Conservation (phyloP, 257 asterid genomes). For the Plantago major region DNA sequence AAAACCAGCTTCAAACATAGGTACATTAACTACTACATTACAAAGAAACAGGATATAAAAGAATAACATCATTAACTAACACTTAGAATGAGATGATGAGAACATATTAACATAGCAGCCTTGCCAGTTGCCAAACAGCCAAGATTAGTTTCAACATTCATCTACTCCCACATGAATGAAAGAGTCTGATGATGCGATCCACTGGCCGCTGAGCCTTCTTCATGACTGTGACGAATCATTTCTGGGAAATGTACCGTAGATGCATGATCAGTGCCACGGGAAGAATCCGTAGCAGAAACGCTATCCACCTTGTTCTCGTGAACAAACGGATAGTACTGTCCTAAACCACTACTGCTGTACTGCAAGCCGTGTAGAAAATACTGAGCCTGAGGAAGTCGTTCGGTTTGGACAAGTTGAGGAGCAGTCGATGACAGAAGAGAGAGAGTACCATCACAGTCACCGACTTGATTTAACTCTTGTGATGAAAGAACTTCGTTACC, state of each 20-base stretch:
- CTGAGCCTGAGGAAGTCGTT: constrained; percentile 2
- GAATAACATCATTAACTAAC: not conserved
- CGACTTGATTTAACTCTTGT: constrained; percentile 38
- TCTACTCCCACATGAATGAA: constrained; percentile 75
- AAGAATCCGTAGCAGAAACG: constrained; percentile 26
- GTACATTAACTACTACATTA: not conserved
- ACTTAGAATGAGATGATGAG: not conserved
- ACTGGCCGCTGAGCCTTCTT: constrained; percentile 47
- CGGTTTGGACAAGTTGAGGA: not conserved
- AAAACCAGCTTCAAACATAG: not conserved
- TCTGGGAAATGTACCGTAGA: constrained; percentile 47
- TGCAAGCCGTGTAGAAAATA: constrained; percentile 24
- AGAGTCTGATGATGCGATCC: constrained; percentile 75
- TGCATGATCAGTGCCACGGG: constrained; percentile 15
- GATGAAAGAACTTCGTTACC: no score
- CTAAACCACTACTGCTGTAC: constrained; percentile 21
- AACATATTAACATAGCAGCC: not conserved
- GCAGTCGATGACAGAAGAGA: constrained; percentile 95
- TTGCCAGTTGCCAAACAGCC: not conserved
- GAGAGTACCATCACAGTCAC: constrained; percentile 78
- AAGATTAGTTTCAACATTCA: not conserved
- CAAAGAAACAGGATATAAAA: not conserved
- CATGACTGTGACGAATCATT: constrained; percentile 49
- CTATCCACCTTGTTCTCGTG: constrained; percentile 35
- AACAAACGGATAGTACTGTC: constrained; percentile 24